These are phyloP conservation scores for Diphasiastrum complanatum DNA, from an alignment of 83 land plant genomes.

Conservation along the genomic window DNA sequence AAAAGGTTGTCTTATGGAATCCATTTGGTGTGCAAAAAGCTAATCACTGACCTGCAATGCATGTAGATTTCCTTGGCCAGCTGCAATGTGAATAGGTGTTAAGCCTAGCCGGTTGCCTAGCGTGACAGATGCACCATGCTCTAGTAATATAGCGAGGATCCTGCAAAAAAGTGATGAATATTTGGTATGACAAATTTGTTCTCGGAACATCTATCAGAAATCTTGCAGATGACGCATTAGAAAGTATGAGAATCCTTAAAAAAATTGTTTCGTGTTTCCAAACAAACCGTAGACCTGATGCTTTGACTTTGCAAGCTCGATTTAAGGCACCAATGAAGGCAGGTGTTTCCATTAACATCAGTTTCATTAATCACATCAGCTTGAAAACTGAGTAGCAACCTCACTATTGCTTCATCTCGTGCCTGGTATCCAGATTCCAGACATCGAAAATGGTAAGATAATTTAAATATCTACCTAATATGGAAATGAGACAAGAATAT, in stretches of 20 bases:
- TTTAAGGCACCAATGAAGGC: constrained; percentile 42
- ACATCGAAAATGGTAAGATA: not conserved
- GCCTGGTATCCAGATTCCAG: no score
- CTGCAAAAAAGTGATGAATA: not conserved
- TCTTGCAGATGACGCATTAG: not conserved
- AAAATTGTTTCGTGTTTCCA: no score
- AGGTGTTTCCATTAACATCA: constrained; percentile 39
- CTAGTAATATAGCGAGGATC: constrained; percentile 28
- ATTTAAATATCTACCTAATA: not conserved
- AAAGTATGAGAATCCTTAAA: not conserved
- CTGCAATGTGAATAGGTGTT: constrained; percentile 43
- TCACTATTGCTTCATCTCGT: constrained; percentile 32
- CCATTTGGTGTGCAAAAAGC: no score
- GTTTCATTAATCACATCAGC: constrained; percentile 27
- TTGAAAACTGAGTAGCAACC: constrained; percentile 25
- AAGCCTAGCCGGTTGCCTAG: constrained; percentile 33
- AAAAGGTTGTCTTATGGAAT: no score
- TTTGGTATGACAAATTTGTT: not conserved
- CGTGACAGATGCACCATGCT: constrained; percentile 31
- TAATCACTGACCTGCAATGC: constrained; percentile 53
- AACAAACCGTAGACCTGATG: not conserved
- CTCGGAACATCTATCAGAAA: not conserved
- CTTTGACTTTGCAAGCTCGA: not conserved
- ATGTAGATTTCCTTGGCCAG: constrained; percentile 33
- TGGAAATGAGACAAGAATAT: not conserved